Conservation (phyloP, 306 rosid species). For the Cotoneaster glaucophyllus region DNA sequence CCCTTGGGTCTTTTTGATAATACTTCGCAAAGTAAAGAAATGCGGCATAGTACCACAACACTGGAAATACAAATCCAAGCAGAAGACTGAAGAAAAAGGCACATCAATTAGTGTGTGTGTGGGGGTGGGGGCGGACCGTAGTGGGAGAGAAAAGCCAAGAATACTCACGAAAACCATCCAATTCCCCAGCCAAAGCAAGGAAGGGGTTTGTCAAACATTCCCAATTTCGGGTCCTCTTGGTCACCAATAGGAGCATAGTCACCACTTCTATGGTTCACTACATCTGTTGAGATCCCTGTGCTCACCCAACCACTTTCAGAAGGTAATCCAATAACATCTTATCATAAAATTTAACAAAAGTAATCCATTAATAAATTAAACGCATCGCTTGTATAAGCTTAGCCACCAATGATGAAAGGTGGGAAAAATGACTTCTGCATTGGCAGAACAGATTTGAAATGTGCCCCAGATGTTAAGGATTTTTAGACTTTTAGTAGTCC, state of each 20-base stretch:
- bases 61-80: constrained; percentile 67
- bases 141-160: not conserved
- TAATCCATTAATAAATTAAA: not conserved
- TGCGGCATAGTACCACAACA: constrained; percentile 84
- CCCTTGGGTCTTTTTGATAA: constrained; percentile 85
- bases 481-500: not conserved
- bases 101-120: constrained; percentile 6
- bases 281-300: constrained; percentile 37
- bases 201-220: constrained; percentile 76
- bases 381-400: not conserved
- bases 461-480: not conserved
- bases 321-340: not conserved
- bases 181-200: constrained; percentile 88
- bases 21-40: constrained; percentile 72
- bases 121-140: not conserved
- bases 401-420: not conserved
- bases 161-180: constrained; percentile 96
- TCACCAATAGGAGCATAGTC: constrained; percentile 52
- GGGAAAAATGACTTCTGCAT: not conserved
- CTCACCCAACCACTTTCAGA: constrained; percentile 25
- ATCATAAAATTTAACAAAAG: not conserved
- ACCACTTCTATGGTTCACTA: constrained; percentile 41
- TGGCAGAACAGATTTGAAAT: not conserved
- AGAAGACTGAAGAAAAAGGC: constrained; percentile 58
- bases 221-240: constrained; percentile 55